phyloP scores from a whole-genome alignment of 176 grass and related monocot species.

The Secale cereale region DNA sequence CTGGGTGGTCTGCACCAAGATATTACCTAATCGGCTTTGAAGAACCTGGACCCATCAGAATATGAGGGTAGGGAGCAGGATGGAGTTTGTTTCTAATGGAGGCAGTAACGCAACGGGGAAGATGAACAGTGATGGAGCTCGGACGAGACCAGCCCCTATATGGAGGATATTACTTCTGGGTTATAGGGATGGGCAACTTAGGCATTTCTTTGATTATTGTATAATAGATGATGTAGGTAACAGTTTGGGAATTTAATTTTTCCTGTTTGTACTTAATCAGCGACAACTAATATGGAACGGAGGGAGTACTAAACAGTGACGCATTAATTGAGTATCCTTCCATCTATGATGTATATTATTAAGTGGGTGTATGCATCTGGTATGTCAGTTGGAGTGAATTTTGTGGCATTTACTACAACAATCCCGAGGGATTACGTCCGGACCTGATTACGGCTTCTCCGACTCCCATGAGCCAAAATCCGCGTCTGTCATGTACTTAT shows the following conservation, averaged over 20 bases:
- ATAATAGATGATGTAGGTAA: not conserved
- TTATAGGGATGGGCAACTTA: not conserved
- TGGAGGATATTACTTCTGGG: not conserved
- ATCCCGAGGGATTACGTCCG: not conserved
- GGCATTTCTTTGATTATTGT: not conserved
- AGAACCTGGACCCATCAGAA: not conserved
- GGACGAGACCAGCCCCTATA: not conserved
- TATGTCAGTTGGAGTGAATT: not conserved
- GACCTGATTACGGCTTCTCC: not conserved
- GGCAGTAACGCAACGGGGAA: not conserved
- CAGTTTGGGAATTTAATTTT: not conserved
- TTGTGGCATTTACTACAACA: not conserved
- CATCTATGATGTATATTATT: not conserved
- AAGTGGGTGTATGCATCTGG: not conserved
- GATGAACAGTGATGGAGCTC: not conserved
- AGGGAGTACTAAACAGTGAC: not conserved
- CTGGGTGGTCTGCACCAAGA: not conserved
- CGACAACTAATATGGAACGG: too few relatives aligned
- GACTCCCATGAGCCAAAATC: not conserved
- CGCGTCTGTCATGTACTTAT: not conserved
- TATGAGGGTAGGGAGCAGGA: not conserved
- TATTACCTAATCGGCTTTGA: not conserved
- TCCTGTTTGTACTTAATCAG: not conserved
- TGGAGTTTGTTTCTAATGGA: not conserved
- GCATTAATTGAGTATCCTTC: not conserved